Evolutionary conservation across 768 basidiomycete genomes (phyloP), one percentile per base, ranked within the genome.

Genomic region (Clitopilus hobsonii): DNA sequence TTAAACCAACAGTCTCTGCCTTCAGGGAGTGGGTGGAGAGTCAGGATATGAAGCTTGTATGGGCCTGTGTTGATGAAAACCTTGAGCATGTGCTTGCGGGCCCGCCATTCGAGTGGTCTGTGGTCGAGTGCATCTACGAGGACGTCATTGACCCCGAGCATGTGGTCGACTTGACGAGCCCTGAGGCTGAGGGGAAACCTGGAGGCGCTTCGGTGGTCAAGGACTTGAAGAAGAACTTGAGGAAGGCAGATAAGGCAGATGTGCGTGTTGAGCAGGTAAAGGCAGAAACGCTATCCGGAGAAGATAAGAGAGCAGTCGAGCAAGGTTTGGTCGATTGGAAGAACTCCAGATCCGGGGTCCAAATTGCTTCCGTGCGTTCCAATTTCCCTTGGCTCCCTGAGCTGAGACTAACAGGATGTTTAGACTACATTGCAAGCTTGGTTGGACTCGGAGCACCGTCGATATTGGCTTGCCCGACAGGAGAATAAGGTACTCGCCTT

Each of bases 111-210:
- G 71, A 74, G 0, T 88, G 86, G 87, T 74, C 77, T 53, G 76
- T 79, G 3, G 72, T 88, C 38, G 75, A 77, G 51, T 86, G 83
- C 55, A 84, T 88, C 49, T 80, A 81, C 50, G 85, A 88, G 61
- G 84, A 86, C 51, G 71, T 80, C 30, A 69, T 83, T 11, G 74
- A 82, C 52, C 78, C 83, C 0, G 75, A 71, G 22, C 74, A 76
- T 55, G 64, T 80, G 16, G 58, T 78, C 14, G 68, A 75, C 23
- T 55, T 79, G 50, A 74, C 72, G 1, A 64, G 65, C 14, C 67
- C 70, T 0, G 67, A 71, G 5, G 63, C 63, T 10, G 70, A 72
- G 48, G 74, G 73, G 0, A 67, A 67, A 18, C 68, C 71, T 55
- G 72, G 70, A 32, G 58, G 58, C 2, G 24, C 65, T 56, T 61